Evolutionary conservation across 768 basidiomycete species (phyloP).

Genomic region (Russula earlei): DNA sequence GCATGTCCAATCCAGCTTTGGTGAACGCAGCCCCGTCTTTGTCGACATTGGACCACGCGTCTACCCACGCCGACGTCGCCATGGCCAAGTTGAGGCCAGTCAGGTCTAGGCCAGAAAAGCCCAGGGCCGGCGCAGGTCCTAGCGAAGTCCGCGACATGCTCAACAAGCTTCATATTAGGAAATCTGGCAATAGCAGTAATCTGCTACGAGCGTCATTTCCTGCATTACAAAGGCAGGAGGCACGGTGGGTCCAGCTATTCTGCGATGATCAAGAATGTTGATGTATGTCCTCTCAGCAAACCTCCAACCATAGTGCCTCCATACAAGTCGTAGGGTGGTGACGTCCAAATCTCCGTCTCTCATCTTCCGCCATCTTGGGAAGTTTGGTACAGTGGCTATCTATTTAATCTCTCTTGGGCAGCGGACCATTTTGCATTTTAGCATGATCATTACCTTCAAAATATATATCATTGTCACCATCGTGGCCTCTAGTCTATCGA

Average conservation of each 20-base stretch:
- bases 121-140: constrained; percentile 39
- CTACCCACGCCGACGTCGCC: constrained; percentile 30
- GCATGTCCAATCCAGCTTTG: constrained; percentile 70
- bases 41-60: constrained; percentile 65
- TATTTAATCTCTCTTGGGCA: background rate
- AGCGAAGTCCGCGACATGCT: constrained; percentile 75
- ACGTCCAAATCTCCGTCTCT: background rate
- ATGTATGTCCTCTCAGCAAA: background rate
- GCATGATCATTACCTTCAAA: background rate
- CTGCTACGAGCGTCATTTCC: constrained; percentile 71
- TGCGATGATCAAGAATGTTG: background rate
- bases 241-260: constrained; percentile 27
- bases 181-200: constrained; percentile 41
- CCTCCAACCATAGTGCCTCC: constrained; percentile 25
- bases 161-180: constrained; percentile 76
- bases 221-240: constrained; percentile 37
- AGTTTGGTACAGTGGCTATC: background rate
- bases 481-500: constrained; percentile 16
- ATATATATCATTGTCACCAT: background rate
- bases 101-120: constrained; percentile 45
- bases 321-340: constrained; percentile 25
- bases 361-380: background rate
- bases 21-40: constrained; percentile 55
- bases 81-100: constrained; percentile 41
- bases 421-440: background rate